Evolutionary conservation across 495 filamentous ascomycete genomes (phyloP), one percentile per base, ranked within the genome.

Genomic region (Podospora fimiseda): DNA sequence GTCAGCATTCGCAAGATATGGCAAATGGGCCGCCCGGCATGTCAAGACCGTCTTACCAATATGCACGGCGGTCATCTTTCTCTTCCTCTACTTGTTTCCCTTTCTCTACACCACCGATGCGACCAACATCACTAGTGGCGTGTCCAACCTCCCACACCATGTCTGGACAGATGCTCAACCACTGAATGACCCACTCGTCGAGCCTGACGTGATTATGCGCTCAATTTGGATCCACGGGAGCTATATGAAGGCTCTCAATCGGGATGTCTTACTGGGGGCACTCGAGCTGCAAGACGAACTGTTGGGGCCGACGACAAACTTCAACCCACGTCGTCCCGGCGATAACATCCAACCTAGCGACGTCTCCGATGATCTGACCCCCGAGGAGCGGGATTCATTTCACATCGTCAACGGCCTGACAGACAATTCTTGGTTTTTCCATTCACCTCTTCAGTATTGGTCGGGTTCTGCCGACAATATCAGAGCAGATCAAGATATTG

Each of bases 371-470:
- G 61, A 67, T 45, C 53, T 79, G 39, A 70, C 66, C 23, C 52
- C 58, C 3, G 59, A 65, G 13, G 64, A 78, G 49, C 70, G 78
- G 9, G 75, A 80, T 40, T 51, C 69, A 5, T 71, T 74, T 33
- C 77, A 80, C 60, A 70, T 74, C 43, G 64, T 65, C 50, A 79
- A 80, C 54, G 76, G 75, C 22, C 53, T 78, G 43, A 78, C 70
- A 14, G 69, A 76, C 53, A 65, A 77, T 27, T 76, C 77, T 2
- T 80, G 77, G 76, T 83, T 84, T 54, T 85, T 84, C 56, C 85
- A 89, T 59, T 88, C 86, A 9, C 85, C 86, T 19, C 66, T 89
- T 19, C 78, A 87, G 64, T 88, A 87, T 60, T 89, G 86, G 86
- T 79, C 80, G 38, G 84, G 82, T 57, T 85, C 81, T 13, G 58